These are phyloP conservation scores for Onygenales sp. DNA, from an alignment of 2,329 filamentous ascomycete genomes.

Conservation along the genomic window DNA sequence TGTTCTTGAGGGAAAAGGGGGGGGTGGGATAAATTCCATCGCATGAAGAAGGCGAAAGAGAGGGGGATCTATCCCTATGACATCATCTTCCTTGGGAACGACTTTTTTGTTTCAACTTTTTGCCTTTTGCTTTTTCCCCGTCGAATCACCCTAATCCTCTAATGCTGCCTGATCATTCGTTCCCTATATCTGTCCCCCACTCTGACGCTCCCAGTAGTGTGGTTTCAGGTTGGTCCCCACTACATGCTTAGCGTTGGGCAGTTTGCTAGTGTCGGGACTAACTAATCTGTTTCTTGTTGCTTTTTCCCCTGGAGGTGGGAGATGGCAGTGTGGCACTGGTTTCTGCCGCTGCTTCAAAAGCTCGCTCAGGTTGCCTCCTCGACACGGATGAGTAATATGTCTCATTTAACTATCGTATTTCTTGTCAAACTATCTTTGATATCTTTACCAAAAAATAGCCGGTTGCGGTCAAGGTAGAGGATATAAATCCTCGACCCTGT, in stretches of 20 bases:
- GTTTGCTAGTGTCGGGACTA: neutral
- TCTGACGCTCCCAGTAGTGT: slow-evolving; percentile 1
- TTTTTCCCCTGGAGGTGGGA: neutral
- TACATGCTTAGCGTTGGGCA: neutral
- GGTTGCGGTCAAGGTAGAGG: too few relatives aligned
- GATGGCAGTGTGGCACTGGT: too few relatives aligned
- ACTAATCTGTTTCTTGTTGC: neutral
- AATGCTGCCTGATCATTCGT: neutral
- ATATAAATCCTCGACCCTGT: neutral
- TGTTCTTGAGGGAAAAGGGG: too few relatives aligned
- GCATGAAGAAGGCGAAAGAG: too few relatives aligned
- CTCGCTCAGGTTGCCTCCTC: too few relatives aligned
- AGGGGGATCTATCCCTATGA: neutral
- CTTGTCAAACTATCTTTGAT: too few relatives aligned
- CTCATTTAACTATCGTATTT: too few relatives aligned
- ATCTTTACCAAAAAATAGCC: too few relatives aligned
- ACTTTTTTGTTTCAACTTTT: neutral
- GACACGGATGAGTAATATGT: too few relatives aligned
- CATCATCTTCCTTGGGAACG: neutral
- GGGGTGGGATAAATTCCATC: too few relatives aligned
- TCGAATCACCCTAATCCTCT: neutral
- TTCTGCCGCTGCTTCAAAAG: too few relatives aligned
- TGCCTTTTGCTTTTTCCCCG: neutral
- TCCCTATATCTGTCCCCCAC: neutral
- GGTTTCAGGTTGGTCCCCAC: slow-evolving; percentile 1